Evolutionary conservation across 2,329 filamentous ascomycete species (phyloP).

Genomic region (Ilyonectria destructans): DNA sequence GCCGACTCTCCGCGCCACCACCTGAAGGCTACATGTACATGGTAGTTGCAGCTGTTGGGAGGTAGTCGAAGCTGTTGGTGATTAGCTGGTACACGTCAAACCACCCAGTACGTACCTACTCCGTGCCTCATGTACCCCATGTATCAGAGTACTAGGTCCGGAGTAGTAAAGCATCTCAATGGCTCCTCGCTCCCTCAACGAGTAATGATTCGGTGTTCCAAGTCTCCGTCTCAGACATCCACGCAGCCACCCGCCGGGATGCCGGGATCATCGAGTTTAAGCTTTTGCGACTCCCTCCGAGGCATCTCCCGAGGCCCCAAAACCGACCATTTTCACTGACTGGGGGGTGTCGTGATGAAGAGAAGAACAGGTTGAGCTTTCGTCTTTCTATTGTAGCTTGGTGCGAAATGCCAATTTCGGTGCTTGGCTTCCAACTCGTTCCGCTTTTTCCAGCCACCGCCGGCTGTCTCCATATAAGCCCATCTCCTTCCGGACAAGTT

Average conservation of each 20-base stretch:
- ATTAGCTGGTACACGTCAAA: neutral
- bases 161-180: neutral
- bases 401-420: slow-evolving; percentile 10
- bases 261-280: slow-evolving; percentile 4
- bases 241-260: slow-evolving; percentile 26
- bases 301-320: slow-evolving; percentile 2
- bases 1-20: neutral
- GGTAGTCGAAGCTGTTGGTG: neutral
- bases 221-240: slow-evolving; percentile 20
- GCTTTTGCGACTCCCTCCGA: slow-evolving; percentile 17
- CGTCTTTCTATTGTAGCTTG: slow-evolving; percentile 3
- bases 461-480: neutral
- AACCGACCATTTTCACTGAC: slow-evolving; percentile 11
- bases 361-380: neutral
- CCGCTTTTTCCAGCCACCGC: slow-evolving; percentile 18
- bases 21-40: neutral
- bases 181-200: slow-evolving; percentile 15
- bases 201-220: slow-evolving; percentile 10
- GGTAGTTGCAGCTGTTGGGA: neutral
- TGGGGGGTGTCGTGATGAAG: slow-evolving; percentile 19
- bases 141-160: neutral
- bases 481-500: neutral
- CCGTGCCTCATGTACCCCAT: neutral
- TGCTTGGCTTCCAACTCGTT: slow-evolving; percentile 7
- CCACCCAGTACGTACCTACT: neutral